Base-by-base conservation (phyloP, 179 eudicot genomes). In the Drosera spatulata region DNA sequence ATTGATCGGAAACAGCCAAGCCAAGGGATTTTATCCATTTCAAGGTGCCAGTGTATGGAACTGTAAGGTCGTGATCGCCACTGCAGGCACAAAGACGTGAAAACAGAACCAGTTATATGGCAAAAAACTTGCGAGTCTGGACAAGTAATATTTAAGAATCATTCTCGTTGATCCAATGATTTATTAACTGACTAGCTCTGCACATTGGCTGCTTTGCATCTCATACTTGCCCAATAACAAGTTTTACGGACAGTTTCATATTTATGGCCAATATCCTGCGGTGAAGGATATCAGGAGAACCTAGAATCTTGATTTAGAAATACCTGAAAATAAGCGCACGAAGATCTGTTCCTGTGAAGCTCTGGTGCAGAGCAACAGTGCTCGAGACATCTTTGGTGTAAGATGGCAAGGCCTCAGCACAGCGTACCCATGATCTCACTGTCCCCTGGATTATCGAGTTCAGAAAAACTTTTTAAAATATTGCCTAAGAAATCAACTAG, bases 11-110 rank as follows among this genome's bases (percentile, higher is more conserved):
- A 12, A 73, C 43, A 1, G 79, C 33, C 41, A 76, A 56, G 44
- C 71, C 67, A n/a, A 79, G 77, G 15, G 78, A 6, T 4, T 39
- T 63, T 15, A 77, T 73, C 81, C 81, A 77, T 52, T 47, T 40
- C 4, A 48, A 37, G 8, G 81, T 70, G 6, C 65, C 66, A 43
- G 67, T 37, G 41, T 61, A 68, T 15, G 78, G 75, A 41, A 73
- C 43, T 2, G 50, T 10, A 60, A 70, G 48, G 48, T 73, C 78
- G 37, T 67, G 81, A 64, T 77, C 81, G 3, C 73, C 68, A 33
- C 73, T 69, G 64, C 50, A 10, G 2, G 10, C 11, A 55, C 11
- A 10, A 50, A 50, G 53, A 8, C 12, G 3, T 8, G 53, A 5
- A 2, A 50, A 11, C 13, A 11, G 13, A 3, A 11, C 11, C n/a